Conservation (phyloP, 2,329 filamentous ascomycete species). For the Monilinia vaccinii-corymbosi region DNA sequence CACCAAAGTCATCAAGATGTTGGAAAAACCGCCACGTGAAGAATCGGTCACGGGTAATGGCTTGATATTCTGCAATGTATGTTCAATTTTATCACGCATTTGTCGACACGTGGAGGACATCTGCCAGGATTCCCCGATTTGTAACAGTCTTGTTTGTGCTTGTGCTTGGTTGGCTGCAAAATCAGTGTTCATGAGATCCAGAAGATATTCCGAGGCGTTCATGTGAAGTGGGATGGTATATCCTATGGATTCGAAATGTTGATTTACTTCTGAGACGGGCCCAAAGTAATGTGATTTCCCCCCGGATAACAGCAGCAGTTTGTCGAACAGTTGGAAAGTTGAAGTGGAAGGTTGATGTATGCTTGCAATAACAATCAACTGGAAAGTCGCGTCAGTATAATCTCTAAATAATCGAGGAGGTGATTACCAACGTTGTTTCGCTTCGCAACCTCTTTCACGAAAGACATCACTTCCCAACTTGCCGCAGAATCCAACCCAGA, state of each 20-base stretch:
- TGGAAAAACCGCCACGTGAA: slow-evolving; percentile 24
- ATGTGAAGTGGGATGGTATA: slow-evolving; percentile 57
- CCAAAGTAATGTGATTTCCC: slow-evolving; percentile 70
- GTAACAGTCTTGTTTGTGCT: slow-evolving; percentile 39
- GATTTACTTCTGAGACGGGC: slow-evolving; percentile 43
- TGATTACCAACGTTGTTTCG: slow-evolving; percentile 46
- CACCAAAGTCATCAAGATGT: slow-evolving; percentile 54
- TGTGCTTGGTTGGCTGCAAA: slow-evolving; percentile 47
- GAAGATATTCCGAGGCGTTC: slow-evolving; percentile 73
- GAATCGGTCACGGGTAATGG: slow-evolving; percentile 18
- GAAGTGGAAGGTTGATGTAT: slow-evolving; percentile 80
- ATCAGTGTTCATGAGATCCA: slow-evolving; percentile 72
- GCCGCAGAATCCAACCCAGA: slow-evolving; percentile 68
- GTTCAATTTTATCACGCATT: slow-evolving; percentile 26
- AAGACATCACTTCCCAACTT: slow-evolving; percentile 55
- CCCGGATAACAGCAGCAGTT: slow-evolving; percentile 61
- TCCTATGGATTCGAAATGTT: slow-evolving; percentile 55
- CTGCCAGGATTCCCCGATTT: slow-evolving; percentile 48
- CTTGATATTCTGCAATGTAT: slow-evolving; percentile 11
- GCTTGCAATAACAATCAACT: slow-evolving; percentile 70
- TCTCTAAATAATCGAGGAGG: neutral
- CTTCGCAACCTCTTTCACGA: slow-evolving; percentile 38
- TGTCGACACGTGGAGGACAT: slow-evolving; percentile 35
- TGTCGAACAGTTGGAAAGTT: slow-evolving; percentile 74
- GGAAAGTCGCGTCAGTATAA: slow-evolving; percentile 35